Conservation (phyloP, 2,329 filamentous ascomycete species). For the Sclerotinia subarctica region DNA sequence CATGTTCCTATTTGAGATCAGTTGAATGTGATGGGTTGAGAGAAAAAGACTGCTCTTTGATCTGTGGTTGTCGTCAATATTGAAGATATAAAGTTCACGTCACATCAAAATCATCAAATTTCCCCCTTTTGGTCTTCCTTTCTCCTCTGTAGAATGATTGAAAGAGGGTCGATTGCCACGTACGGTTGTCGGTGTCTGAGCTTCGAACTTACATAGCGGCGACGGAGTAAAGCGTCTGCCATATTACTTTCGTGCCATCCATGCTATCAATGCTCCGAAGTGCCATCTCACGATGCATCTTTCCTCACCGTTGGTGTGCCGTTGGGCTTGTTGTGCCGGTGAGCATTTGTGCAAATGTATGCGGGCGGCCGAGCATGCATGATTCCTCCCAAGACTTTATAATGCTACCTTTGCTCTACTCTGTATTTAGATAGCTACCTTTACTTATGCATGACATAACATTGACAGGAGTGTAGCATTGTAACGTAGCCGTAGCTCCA, state of each 20-base stretch:
- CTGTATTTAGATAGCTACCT: neutral
- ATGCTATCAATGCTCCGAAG: neutral
- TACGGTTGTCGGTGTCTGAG: neutral
- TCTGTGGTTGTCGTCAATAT: neutral
- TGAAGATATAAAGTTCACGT: neutral
- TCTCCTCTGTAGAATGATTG: neutral
- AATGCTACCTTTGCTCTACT: neutral
- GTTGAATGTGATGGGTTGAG: neutral
- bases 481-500: neutral
- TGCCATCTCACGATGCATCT: conserved; percentile 19
- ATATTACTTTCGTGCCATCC: neutral
- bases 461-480: neutral
- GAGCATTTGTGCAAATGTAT: neutral
- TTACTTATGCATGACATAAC: conserved; percentile 6
- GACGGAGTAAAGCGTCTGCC: neutral
- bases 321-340: neutral
- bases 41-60: neutral
- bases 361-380: neutral
- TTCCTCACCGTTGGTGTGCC: conserved; percentile 11
- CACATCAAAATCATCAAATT: neutral
- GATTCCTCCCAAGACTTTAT: neutral
- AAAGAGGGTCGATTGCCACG: neutral
- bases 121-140: neutral
- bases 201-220: neutral
- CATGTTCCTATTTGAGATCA: neutral